Percentiles rank a stretch among this genome's conserved stretches.
These are phyloP conservation scores for Melaleuca alternifolia DNA, from an alignment of 345 rosid species.

Conservation along the genomic window DNA sequence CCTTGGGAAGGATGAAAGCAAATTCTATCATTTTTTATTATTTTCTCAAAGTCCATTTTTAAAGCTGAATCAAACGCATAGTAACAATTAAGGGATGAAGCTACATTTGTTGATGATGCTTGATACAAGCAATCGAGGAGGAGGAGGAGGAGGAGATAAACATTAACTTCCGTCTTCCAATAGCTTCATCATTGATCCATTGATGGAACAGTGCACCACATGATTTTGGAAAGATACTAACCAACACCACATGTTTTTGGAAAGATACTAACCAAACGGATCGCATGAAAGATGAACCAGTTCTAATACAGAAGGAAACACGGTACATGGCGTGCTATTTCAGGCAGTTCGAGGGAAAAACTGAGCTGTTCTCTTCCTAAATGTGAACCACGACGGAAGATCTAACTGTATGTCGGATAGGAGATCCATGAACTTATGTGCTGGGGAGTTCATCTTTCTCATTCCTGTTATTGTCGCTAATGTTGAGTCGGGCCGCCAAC, in stretches of 20 bases:
- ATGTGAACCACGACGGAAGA: background rate
- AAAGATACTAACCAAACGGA: background rate
- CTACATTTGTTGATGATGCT: too few relatives aligned
- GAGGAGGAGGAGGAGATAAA: background rate
- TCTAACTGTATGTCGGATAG: background rate
- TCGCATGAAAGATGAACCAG: background rate
- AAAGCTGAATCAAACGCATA: too few relatives aligned
- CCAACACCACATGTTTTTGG: background rate
- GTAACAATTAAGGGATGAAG: background rate
- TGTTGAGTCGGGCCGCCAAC: constrained; percentile 38
- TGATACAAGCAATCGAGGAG: background rate
- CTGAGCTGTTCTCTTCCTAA: background rate
- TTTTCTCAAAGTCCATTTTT: too few relatives aligned
- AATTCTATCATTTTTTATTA: too few relatives aligned
- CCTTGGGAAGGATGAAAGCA: too few relatives aligned
- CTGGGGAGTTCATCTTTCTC: background rate
- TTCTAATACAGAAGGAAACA: background rate
- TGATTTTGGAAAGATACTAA: background rate
- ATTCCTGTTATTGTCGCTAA: background rate
- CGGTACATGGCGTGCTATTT: background rate
- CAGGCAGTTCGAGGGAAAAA: background rate
- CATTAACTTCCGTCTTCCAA: background rate
- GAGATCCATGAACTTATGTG: background rate
- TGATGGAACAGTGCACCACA: background rate
- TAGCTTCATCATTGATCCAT: background rate